A percentile compares a stretch with the other conserved stretches of the same genome.
phyloP scores from a whole-genome alignment of 345 rosid genomes.

The Lepidium sativum region DNA sequence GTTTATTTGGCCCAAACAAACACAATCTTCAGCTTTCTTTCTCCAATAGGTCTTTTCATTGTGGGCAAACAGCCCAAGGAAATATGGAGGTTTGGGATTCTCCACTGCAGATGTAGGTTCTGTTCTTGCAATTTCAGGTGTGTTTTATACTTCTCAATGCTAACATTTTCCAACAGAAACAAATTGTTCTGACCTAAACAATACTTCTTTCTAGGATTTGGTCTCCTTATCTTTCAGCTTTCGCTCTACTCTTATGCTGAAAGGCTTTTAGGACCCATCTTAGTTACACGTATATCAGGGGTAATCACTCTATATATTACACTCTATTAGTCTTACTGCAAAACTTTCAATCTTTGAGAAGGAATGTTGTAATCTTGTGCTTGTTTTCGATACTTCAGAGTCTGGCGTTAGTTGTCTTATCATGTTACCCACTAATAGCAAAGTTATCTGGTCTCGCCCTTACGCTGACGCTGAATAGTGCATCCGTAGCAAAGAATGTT shows the following conservation, averaged over 20 bases:
- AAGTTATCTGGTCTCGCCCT: conserved; percentile 60
- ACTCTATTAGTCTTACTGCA: not conserved
- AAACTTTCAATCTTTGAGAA: not conserved
- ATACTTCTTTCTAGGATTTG: conserved; percentile 40
- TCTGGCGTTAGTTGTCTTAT: conserved; percentile 43
- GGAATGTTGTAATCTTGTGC: conserved; percentile 1
- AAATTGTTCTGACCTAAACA: not conserved
- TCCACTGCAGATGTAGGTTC: conserved; percentile 59
- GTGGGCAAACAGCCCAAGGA: conserved; percentile 84
- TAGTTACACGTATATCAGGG: conserved; percentile 50
- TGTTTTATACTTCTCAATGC: not conserved
- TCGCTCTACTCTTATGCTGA: conserved; percentile 51
- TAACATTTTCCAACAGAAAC: not conserved
- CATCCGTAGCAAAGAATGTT: conserved; percentile 56
- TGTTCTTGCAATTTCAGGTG: conserved; percentile 74
- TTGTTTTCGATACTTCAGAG: conserved; percentile 32
- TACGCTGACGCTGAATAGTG: conserved; percentile 40
- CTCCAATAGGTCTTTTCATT: conserved; percentile 56
- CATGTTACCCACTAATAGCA: conserved; percentile 60
- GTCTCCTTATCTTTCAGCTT: conserved; percentile 78
- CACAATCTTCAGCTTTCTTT: not conserved
- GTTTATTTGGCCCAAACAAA: not conserved
- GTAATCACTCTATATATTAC: conserved; percentile 27
- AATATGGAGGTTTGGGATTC: conserved; percentile 63
- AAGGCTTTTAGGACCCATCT: conserved; percentile 57